Evolutionary conservation across 257 asterid genomes (phyloP).

Genomic region (Cordia subcordata): DNA sequence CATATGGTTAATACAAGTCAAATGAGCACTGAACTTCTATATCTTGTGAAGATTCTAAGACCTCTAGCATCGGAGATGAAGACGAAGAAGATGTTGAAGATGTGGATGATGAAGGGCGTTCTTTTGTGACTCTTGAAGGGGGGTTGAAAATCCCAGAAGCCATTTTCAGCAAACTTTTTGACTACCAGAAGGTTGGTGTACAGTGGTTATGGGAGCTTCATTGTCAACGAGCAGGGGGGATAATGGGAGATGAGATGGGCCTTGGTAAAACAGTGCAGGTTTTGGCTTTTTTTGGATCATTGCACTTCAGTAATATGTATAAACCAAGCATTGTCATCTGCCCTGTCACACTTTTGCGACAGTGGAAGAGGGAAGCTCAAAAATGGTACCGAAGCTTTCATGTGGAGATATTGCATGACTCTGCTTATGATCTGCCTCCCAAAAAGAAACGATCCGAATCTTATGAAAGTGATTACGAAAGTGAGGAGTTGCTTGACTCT

Average conservation of each 20-base stretch:
- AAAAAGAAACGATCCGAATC: conserved; percentile 51
- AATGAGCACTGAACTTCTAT: conserved; percentile 10
- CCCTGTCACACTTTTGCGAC: conserved; percentile 89
- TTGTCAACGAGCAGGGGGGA: conserved; percentile 96
- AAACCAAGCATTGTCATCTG: conserved; percentile 88
- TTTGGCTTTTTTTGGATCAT: conserved; percentile 80
- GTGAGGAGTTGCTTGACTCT: conserved; percentile 52
- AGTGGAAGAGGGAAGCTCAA: conserved; percentile 91
- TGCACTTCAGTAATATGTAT: conserved; percentile 85
- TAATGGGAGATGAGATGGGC: conserved; percentile 99
- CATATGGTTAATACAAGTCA: neutral
- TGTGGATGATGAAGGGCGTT: conserved; percentile 40
- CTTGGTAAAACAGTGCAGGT: conserved; percentile 96
- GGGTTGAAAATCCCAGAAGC: conserved; percentile 79
- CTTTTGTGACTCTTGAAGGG: conserved; percentile 85
- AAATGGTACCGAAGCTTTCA: conserved; percentile 83
- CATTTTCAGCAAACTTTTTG: conserved; percentile 66
- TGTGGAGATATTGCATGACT: conserved; percentile 88
- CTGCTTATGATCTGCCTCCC: conserved; percentile 53
- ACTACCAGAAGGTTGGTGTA: conserved; percentile 96
- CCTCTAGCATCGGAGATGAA: conserved; percentile 51
- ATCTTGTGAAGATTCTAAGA: conserved; percentile 43
- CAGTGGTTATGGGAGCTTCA: conserved; percentile 99
- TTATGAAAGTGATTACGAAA: conserved; percentile 60
- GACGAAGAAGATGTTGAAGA: conserved; percentile 43